Percentiles rank a stretch among this genome's conserved stretches.
These are phyloP conservation scores for Colletotrichum destructivum DNA, from an alignment of 2,329 filamentous ascomycete genomes.

Conservation along the genomic window DNA sequence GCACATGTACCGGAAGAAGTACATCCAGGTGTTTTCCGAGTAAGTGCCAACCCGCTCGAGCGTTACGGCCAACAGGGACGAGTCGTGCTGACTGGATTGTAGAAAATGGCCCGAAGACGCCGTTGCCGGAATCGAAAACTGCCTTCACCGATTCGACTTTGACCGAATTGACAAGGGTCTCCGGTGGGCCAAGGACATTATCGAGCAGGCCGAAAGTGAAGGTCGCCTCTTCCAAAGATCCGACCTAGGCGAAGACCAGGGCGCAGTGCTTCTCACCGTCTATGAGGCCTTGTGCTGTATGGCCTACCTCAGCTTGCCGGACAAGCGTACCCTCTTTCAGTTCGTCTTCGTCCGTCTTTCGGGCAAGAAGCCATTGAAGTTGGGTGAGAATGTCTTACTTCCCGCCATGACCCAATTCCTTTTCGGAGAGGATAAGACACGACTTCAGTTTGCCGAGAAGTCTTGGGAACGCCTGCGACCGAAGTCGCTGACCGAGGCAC, in stretches of 20 bases:
- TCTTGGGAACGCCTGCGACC: conserved; percentile 78
- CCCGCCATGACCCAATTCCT: conserved; percentile 90
- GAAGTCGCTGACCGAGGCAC: conserved; percentile 73
- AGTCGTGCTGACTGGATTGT: conserved; percentile 45
- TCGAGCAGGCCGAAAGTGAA: conserved; percentile 66
- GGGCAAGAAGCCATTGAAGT: conserved; percentile 82
- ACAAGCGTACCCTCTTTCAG: conserved; percentile 76
- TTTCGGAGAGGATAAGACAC: conserved; percentile 78
- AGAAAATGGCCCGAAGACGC: conserved; percentile 66
- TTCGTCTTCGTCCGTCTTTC: conserved; percentile 87
- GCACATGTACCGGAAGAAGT: conserved; percentile 77
- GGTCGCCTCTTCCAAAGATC: conserved; percentile 63
- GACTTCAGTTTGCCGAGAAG: conserved; percentile 77
- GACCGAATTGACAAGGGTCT: conserved; percentile 73
- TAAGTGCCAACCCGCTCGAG: conserved; percentile 52
- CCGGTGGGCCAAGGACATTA: conserved; percentile 67
- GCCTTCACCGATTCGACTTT: conserved; percentile 74
- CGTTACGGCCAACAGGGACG: neutral
- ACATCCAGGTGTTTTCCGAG: conserved; percentile 75
- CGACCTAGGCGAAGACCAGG: conserved; percentile 63
- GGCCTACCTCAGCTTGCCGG: conserved; percentile 76
- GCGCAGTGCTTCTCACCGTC: conserved; percentile 80
- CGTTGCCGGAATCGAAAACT: conserved; percentile 66
- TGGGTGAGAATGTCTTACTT: conserved; percentile 79
- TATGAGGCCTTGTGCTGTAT: conserved; percentile 92